phyloP scores from a whole-genome alignment of 805 yeast species.

The Peterozyma toletana region DNA sequence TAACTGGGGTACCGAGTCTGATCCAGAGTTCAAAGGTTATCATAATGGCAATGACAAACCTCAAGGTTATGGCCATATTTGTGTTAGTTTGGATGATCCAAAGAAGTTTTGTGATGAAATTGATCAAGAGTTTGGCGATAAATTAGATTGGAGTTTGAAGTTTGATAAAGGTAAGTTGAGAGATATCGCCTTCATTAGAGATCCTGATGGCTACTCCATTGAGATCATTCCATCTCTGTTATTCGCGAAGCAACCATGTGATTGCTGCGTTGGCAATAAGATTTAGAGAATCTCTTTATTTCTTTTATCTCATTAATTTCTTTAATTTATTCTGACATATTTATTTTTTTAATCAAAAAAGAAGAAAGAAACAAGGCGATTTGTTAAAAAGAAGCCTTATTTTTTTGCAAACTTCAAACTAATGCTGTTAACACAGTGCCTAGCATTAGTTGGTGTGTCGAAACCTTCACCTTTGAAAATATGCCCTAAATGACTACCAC shows the following conservation, averaged over 20 bases:
- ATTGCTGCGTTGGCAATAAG: neutral
- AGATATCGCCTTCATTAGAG: constrained; percentile 65
- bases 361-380: no score
- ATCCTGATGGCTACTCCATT: constrained; percentile 87
- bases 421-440: constrained; percentile 92
- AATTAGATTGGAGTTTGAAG: constrained; percentile 49
- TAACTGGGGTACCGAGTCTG: constrained; percentile 92
- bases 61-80: constrained; percentile 84
- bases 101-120: constrained; percentile 44
- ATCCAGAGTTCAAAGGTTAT: constrained; percentile 61
- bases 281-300: neutral
- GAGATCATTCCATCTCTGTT: constrained; percentile 45
- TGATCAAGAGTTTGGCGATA: constrained; percentile 35
- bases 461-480: constrained; percentile 92
- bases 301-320: neutral
- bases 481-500: constrained; percentile 96
- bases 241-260: neutral
- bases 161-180: constrained; percentile 50
- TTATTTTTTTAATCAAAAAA: no score
- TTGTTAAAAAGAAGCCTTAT: neutral
- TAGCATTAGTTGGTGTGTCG: constrained; percentile 75
- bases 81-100: constrained; percentile 63
- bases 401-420: constrained; percentile 52
- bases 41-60: constrained; percentile 77
- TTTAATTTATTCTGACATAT: neutral